Conservation (phyloP, 768 basidiomycete genomes). For the Phanerochaete sordida region DNA sequence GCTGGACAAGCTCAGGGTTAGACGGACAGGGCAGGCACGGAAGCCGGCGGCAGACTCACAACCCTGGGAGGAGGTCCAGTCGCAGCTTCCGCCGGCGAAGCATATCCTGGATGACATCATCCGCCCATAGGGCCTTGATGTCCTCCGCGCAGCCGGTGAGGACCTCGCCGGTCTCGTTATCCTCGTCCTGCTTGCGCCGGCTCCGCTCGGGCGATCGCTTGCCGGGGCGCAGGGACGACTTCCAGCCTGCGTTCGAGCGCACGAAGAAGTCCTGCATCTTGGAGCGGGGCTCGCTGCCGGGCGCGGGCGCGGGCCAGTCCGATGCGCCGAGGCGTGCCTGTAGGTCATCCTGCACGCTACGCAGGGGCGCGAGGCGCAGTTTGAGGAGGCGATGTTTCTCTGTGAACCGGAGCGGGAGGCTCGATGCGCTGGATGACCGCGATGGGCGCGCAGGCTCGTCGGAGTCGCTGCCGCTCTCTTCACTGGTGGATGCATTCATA, state of each 20-base stretch:
- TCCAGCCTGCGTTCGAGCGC: conserved; percentile 27
- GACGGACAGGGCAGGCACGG: background rate
- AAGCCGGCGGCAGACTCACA: conserved; percentile 47
- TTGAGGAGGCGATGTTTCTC: conserved; percentile 61
- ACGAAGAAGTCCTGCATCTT: conserved; percentile 27
- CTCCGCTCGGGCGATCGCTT: conserved; percentile 3
- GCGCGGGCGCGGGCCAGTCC: conserved; percentile 10
- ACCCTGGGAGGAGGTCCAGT: conserved; percentile 70
- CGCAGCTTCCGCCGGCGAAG: conserved; percentile 44
- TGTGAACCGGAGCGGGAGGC: conserved; percentile 38
- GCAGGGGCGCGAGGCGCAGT: conserved; percentile 54
- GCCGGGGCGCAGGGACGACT: conserved; percentile 13
- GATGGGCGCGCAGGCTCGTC: background rate
- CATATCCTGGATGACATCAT: conserved; percentile 59
- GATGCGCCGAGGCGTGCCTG: conserved; percentile 59
- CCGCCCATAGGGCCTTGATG: conserved; percentile 68
- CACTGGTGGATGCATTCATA: conserved; percentile 18
- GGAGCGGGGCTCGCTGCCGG: background rate
- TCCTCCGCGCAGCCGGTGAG: conserved; percentile 61
- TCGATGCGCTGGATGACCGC: background rate
- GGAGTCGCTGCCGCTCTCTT: conserved; percentile 2
- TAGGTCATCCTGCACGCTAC: conserved; percentile 53
- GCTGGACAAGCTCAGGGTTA: conserved; percentile 29
- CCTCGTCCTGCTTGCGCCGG: conserved; percentile 18
- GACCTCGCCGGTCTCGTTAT: conserved; percentile 55